Conservation (phyloP, 257 asterid genomes). For the Plantago elongata region DNA sequence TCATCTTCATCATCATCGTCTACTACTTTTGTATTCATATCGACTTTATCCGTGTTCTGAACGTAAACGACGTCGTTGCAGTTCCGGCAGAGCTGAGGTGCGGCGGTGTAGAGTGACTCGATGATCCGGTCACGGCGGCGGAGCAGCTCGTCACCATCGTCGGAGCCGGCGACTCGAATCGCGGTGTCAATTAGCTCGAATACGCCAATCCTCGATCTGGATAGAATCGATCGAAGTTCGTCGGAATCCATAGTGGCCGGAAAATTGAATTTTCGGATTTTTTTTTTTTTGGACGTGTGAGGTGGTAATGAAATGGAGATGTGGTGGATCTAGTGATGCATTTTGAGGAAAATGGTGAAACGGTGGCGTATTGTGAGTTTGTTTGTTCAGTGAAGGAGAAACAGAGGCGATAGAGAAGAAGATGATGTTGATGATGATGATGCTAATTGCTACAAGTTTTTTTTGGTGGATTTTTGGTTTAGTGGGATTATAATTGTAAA, state of each 20-base stretch:
- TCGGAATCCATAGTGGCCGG: slow-evolving; percentile 57
- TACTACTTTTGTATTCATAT: slow-evolving; percentile 9
- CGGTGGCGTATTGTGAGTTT: too few species aligned
- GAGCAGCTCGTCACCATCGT: slow-evolving; percentile 61
- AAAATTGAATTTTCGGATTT: too few species aligned
- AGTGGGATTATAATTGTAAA: too few species aligned
- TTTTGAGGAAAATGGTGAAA: too few species aligned
- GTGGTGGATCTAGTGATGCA: too few species aligned
- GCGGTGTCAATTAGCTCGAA: slow-evolving; percentile 86
- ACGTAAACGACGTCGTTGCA: slow-evolving; percentile 37
- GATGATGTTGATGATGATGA: too few species aligned
- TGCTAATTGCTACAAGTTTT: too few species aligned
- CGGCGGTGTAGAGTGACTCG: slow-evolving; percentile 52
- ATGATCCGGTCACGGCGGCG: slow-evolving; percentile 73
- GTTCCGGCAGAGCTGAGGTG: slow-evolving; percentile 42
- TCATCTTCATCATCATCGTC: slow-evolving; percentile 10
- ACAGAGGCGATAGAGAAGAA: too few species aligned
- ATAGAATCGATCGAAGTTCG: slow-evolving; percentile 56
- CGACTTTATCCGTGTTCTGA: slow-evolving; percentile 20
- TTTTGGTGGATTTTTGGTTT: too few species aligned
- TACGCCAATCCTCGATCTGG: slow-evolving; percentile 60
- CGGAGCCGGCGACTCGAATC: slow-evolving; percentile 63
- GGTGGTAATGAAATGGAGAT: slow-evolving; percentile 17
- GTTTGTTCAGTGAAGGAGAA: too few species aligned
- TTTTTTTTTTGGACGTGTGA: too few species aligned